Evolutionary conservation across 208 protist species (phyloP).

Genomic region (Trypanosomatidae sp.): DNA sequence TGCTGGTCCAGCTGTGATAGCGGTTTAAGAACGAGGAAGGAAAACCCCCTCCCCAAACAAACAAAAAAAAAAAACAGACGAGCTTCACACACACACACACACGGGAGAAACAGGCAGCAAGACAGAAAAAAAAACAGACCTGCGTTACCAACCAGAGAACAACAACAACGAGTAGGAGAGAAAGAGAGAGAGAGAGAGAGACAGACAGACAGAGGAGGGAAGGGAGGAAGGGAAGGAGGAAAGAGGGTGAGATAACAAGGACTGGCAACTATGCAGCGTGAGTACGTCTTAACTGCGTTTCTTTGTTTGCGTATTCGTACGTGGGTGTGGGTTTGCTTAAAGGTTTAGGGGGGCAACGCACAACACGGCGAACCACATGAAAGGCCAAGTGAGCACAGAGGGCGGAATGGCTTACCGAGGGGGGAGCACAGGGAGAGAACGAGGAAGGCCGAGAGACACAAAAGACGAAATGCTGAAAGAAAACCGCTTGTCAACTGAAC

Average conservation of each 20-base stretch:
- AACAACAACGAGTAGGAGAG: not conserved
- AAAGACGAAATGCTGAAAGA: not conserved
- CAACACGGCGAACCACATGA: not conserved
- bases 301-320: not conserved
- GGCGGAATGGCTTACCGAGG: not conserved
- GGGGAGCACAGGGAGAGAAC: not conserved
- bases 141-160: not conserved
- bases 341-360: not conserved
- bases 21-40: not conserved
- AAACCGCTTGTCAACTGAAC: conserved; percentile 4
- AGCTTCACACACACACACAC: not conserved
- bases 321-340: conserved; percentile 3
- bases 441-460: not conserved
- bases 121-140: not conserved
- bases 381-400: not conserved
- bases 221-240: not conserved
- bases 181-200: not conserved
- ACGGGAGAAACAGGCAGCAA: not conserved
- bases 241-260: conserved; percentile 2
- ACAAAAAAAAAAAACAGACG: not conserved
- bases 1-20: not conserved
- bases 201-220: not conserved
- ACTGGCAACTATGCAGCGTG: not conserved
- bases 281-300: not conserved
- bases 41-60: no score